Evolutionary conservation across 2,329 filamentous ascomycete genomes (phyloP), one percentile per base, ranked within the genome.

Genomic region (Alternaria postmessia): DNA sequence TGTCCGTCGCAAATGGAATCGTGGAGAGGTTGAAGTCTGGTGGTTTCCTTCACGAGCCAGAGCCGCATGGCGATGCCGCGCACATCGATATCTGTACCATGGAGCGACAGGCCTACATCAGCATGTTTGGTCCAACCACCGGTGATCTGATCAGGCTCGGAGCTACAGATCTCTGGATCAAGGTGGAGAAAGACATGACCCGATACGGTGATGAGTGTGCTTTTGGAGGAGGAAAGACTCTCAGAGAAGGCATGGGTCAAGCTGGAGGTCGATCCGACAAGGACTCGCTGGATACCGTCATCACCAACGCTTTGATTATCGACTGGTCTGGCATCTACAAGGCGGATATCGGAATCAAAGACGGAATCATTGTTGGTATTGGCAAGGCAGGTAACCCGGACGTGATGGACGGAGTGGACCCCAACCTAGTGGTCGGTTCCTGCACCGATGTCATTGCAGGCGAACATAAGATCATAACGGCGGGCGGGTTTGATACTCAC

Each of bases 341-440:
- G 81, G 94, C 94, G 6, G 94, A 98, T 77, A 96, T 98, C 75
- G 94, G 94, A 28, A 89, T 98, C 77, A 97, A 96, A 78, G 80
- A 93, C 68, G 94, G 94, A 2, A 76, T 91, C 39, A 97, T 98
- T 71, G 89, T 90, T 28, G 94, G 88, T 0, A 94, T 98, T 68
- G 94, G 94, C 61, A 97, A 98, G 80, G 93, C 94, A 16, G 94
- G 94, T 20, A 98, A 97, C 72, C 94, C 94, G n/a, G 94, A 98
- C 79, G 88, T 96, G 47, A 97, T 97, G 94, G 90, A 95, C 32
- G 92, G 92, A 5, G 92, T 98, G 7, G 84, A 90, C 60, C 83
- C 88, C 0, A 85, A 88, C 57, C 88, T 98, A 88, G 82, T 97
- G 2, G 88, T 97, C 9, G 94, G 94, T 11, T 90, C 89, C 64